phyloP scores from a whole-genome alignment of 495 filamentous ascomycete genomes.

The Poronia punctata region DNA sequence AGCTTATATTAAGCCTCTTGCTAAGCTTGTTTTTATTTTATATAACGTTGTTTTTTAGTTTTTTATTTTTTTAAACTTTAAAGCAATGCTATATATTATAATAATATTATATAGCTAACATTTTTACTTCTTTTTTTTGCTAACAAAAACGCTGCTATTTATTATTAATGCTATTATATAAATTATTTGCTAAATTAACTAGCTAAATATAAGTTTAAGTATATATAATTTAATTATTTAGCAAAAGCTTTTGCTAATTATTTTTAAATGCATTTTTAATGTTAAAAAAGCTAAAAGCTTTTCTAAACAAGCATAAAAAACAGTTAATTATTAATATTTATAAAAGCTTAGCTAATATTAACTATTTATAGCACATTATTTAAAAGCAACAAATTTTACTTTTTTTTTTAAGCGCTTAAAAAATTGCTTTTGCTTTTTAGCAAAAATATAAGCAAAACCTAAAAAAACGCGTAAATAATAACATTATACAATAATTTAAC shows the following conservation, averaged over 20 bases:
- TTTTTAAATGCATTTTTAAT: no score
- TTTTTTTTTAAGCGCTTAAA: conserved; percentile 4
- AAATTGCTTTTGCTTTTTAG: conserved; percentile 1
- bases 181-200: conserved; percentile 15
- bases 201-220: conserved; percentile 17
- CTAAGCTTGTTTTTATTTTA: neutral
- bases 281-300: conserved; percentile 2
- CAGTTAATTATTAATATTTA: conserved; percentile 7
- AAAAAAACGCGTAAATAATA: conserved; percentile 2
- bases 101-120: conserved; percentile 11
- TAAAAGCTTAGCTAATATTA: conserved; percentile 3
- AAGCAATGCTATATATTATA: conserved; percentile 4
- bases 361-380: conserved; percentile 1
- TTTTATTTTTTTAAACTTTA: conserved; percentile 3
- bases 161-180: conserved; percentile 12
- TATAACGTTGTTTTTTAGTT: conserved; percentile 2
- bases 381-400: conserved; percentile 1
- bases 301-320: conserved; percentile 2
- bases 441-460: conserved; percentile 1
- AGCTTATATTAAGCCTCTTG: conserved; percentile 6
- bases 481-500: no score
- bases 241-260: conserved; percentile 22
- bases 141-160: conserved; percentile 7
- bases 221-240: conserved; percentile 20
- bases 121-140: conserved; percentile 14